phyloP scores from a whole-genome alignment of 805 yeast genomes.

The Debaryomyces prosopidis region DNA sequence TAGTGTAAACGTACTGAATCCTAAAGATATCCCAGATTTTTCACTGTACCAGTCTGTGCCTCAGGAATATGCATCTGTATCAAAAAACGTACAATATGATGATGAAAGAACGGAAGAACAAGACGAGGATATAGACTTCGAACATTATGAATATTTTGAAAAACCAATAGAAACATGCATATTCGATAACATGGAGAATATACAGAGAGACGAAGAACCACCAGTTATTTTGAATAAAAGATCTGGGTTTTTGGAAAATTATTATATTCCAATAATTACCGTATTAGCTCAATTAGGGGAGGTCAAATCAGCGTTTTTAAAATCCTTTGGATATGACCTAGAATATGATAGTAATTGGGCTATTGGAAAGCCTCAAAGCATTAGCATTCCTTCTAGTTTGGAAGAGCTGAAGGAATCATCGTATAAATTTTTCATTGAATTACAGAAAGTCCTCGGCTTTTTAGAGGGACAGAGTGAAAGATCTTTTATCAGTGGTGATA shows the following conservation, averaged over 20 bases:
- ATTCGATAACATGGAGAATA: slow-evolving; percentile 1
- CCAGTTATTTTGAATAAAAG: slow-evolving; percentile 18
- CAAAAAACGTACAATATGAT: background rate
- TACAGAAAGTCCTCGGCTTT: slow-evolving; percentile 26
- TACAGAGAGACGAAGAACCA: slow-evolving; percentile 7
- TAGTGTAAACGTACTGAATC: slow-evolving; percentile 27
- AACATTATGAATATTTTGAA: slow-evolving; percentile 2
- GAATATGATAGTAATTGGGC: slow-evolving; percentile 18
- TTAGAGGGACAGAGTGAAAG: slow-evolving; percentile 16
- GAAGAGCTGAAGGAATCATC: slow-evolving; percentile 1
- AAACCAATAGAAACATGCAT: background rate
- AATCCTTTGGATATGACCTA: slow-evolving; percentile 10
- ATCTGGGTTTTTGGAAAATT: slow-evolving; percentile 20
- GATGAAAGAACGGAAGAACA: background rate
- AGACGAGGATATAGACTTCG: slow-evolving; percentile 1
- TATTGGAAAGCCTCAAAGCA: background rate
- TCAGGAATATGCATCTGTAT: background rate
- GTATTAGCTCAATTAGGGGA: slow-evolving; percentile 25
- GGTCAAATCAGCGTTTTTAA: slow-evolving; percentile 18
- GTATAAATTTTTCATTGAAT: slow-evolving; percentile 16
- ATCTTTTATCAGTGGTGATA: slow-evolving; percentile 22
- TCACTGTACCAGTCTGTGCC: slow-evolving; percentile 6
- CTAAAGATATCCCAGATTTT: slow-evolving; percentile 33
- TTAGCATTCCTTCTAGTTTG: slow-evolving; percentile 8
- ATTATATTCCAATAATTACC: slow-evolving; percentile 27